Percentiles rank a stretch among this genome's conserved stretches.
Conservation (phyloP, 257 asterid genomes). For the Nicotiana sylvestris region DNA sequence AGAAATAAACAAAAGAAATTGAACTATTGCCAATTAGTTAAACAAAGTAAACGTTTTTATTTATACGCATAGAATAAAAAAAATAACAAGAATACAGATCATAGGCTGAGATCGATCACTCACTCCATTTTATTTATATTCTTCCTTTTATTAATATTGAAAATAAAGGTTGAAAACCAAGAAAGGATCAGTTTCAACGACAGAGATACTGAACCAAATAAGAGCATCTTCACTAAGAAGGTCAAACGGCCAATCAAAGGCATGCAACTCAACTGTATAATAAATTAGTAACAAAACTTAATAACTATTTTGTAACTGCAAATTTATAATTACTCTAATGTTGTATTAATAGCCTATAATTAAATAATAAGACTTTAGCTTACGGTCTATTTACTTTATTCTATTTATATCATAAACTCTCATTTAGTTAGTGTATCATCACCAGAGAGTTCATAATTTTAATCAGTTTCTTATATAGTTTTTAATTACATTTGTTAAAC, state of each 20-base stretch:
- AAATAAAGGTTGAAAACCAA: too few species aligned
- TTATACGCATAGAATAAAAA: neutral
- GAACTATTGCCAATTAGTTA: neutral
- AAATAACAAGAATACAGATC: too few species aligned
- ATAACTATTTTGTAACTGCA: neutral
- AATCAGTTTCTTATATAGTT: neutral
- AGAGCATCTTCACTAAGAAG: neutral
- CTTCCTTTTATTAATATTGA: neutral
- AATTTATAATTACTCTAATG: neutral
- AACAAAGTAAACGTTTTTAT: neutral
- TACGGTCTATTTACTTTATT: neutral
- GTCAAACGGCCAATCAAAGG: constrained; percentile 1
- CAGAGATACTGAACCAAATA: neutral
- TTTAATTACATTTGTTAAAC: neutral
- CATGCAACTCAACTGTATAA: neutral
- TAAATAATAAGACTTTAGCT: neutral
- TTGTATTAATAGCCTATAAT: neutral
- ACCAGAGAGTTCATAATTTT: neutral
- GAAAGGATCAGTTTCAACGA: neutral
- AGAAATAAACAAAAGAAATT: neutral
- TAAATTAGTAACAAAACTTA: neutral
- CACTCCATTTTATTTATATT: neutral
- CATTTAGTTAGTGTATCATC: neutral
- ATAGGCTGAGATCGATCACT: neutral
- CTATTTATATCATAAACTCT: neutral